These are phyloP conservation scores for Ogataea hybrid DNA, from an alignment of 1,139 yeast species.

Conservation along the genomic window DNA sequence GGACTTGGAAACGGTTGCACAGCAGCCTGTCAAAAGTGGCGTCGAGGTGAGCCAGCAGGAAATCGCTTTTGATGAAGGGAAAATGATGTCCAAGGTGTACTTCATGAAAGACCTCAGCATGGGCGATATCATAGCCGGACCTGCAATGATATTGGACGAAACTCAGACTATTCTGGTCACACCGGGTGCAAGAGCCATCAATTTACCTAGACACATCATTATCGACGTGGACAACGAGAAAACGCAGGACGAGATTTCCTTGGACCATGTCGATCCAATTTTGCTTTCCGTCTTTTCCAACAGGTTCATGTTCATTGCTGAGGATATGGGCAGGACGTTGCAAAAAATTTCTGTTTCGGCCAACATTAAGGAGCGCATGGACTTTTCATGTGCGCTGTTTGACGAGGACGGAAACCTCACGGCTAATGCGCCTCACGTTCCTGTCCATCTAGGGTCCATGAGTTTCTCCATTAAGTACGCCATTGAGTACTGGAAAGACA, in stretches of 20 bases:
- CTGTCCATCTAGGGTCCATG: conserved; percentile 87
- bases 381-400: conserved; percentile 82
- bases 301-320: conserved; percentile 85
- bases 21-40: conserved; percentile 15
- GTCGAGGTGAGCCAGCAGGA: conserved; percentile 10
- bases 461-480: conserved; percentile 45
- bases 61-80: conserved; percentile 31
- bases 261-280: conserved; percentile 43
- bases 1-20: conserved; percentile 20
- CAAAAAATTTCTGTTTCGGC: conserved; percentile 81
- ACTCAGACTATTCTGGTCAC: conserved; percentile 82
- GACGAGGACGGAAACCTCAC: conserved; percentile 69
- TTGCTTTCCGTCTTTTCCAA: conserved; percentile 77
- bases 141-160: conserved; percentile 75
- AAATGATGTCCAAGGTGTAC: conserved; percentile 31
- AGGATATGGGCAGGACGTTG: conserved; percentile 81
- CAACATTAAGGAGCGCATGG: conserved; percentile 78
- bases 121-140: conserved; percentile 61
- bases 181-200: conserved; percentile 37
- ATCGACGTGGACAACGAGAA: conserved; percentile 33
- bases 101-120: conserved; percentile 32
- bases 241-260: conserved; percentile 6
- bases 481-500: conserved; percentile 45
- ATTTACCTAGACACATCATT: conserved; percentile 53
- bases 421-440: conserved; percentile 69